These are phyloP conservation scores for Hymenoscyphus repandus DNA, from an alignment of 2,329 filamentous ascomycete species.

Conservation along the genomic window DNA sequence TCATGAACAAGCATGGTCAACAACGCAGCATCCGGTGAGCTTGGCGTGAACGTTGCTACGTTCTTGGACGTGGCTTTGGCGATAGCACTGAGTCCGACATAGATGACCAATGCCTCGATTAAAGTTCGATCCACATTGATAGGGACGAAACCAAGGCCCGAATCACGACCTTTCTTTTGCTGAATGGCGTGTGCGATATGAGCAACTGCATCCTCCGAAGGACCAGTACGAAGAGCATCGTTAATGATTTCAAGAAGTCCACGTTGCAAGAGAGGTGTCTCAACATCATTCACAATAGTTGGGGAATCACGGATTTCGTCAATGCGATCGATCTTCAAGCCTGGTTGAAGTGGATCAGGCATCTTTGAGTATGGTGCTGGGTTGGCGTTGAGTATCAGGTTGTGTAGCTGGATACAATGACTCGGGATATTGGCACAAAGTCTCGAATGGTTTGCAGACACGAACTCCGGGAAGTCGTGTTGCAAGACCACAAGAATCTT, in stretches of 20 bases:
- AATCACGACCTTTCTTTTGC: conserved; percentile 50
- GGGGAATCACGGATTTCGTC: conserved; percentile 69
- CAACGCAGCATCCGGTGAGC: conserved; percentile 63
- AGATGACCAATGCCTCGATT: conserved; percentile 77
- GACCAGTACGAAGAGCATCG: conserved; percentile 53
- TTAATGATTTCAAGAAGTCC: conserved; percentile 57
- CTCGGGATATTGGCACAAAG: conserved; percentile 77
- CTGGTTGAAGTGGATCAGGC: conserved; percentile 66
- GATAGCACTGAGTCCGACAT: conserved; percentile 71
- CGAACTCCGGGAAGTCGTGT: conserved; percentile 91
- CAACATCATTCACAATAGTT: conserved; percentile 55
- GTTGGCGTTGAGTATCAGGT: conserved; percentile 78
- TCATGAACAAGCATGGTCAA: conserved; percentile 73
- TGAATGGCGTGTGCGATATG: conserved; percentile 71
- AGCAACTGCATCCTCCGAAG: conserved; percentile 67
- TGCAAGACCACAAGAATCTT: conserved; percentile 81
- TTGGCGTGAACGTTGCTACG: conserved; percentile 57
- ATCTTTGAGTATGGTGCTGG: conserved; percentile 64
- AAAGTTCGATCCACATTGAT: conserved; percentile 65
- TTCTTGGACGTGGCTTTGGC: conserved; percentile 52
- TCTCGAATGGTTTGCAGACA: conserved; percentile 79
- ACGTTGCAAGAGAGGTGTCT: conserved; percentile 43
- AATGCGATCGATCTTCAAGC: conserved; percentile 69
- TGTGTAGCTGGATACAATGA: conserved; percentile 82
- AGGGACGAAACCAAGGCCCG: conserved; percentile 60